Evolutionary conservation across 257 asterid genomes (phyloP).

Genomic region (Phtheirospermum japonicum): DNA sequence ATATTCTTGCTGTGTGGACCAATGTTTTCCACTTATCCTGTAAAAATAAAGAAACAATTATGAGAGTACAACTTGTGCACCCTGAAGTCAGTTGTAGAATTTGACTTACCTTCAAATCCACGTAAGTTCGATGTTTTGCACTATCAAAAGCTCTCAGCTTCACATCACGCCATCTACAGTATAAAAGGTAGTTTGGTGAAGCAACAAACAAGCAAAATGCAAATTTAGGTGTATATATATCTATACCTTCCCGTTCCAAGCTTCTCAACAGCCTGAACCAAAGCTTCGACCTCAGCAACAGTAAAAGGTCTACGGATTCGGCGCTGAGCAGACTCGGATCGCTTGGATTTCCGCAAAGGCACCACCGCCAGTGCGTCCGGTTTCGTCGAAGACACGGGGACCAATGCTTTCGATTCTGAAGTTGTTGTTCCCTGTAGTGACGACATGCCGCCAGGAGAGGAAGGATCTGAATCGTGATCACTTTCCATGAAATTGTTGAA

Average conservation of each 20-base stretch:
- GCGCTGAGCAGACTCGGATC: slow-evolving; percentile 81
- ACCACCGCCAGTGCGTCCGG: slow-evolving; percentile 54
- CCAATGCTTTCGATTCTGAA: slow-evolving; percentile 65
- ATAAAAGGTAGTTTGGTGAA: background rate
- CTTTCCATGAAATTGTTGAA: slow-evolving; percentile 62
- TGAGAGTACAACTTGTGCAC: too few relatives aligned
- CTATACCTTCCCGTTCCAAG: slow-evolving; percentile 94
- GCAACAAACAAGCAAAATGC: background rate
- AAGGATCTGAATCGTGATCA: slow-evolving; percentile 75
- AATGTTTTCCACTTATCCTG: slow-evolving; percentile 99
- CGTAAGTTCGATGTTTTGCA: slow-evolving; percentile 91
- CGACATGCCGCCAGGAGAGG: slow-evolving; percentile 51
- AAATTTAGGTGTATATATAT: background rate
- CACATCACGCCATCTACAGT: slow-evolving; percentile 94
- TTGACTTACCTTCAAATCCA: slow-evolving; percentile 72
- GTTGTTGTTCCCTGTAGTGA: slow-evolving; percentile 38
- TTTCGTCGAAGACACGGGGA: slow-evolving; percentile 46
- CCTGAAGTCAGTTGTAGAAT: too few relatives aligned
- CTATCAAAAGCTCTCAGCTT: slow-evolving; percentile 87
- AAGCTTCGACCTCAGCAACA: slow-evolving; percentile 92
- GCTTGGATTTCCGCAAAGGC: slow-evolving; percentile 76
- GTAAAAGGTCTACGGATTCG: slow-evolving; percentile 93
- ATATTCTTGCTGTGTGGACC: slow-evolving; percentile 96
- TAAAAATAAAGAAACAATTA: background rate
- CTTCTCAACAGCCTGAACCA: slow-evolving; percentile 95